Base-by-base conservation (phyloP, 495 filamentous ascomycete species). In the Hypoxylon lenormandii region DNA sequence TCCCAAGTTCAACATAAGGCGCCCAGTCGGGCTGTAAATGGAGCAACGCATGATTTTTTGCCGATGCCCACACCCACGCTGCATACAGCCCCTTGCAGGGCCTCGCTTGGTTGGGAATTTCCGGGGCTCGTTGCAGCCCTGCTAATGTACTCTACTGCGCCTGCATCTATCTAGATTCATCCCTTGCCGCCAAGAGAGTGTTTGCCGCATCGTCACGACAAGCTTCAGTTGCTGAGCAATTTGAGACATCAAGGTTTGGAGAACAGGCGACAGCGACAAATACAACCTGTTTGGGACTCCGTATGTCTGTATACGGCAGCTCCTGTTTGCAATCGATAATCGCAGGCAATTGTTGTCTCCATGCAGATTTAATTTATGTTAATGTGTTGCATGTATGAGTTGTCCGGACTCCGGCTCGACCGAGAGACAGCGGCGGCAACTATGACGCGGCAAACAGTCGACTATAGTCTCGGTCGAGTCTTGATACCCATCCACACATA, bases 161-260 rank as follows among this genome's bases (percentile, higher is more conserved):
- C 58, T 6, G 48, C 15, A 58, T 12, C 18, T 28, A 64, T 69
- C 59, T 69, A 59, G 53, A 69, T 64, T 28, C 40, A 63, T 69
- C 52, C 66, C 58, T 52, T 54, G 60, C 33, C 45, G 66, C 66
- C 66, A 69, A 69, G 66, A 26, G 11, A 16, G 22, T 64, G 42
- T 23, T 51, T 52, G 26, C 48, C 15, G 21, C 43, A 37, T 46
- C 50, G 40, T 46, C 23, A 37, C 47, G 18, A 8, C 45, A 56
- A 8, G 50, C 28, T 49, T 30, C 22, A 40, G 33, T 59, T 33
- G 19, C 53, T 36, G 18, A 57, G 42, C 3, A 33, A 11, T 7
- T 51, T 42, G 58, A 33, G 36, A 58, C 30, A 33, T 33, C 6
- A 33, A 28, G 30, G 30, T 33, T 50, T 68, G 57, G 37, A 47